Percentiles rank a stretch among this genome's conserved stretches.
phyloP scores from a whole-genome alignment of 208 protist genomes.

The Endotrypanum monterogeii region DNA sequence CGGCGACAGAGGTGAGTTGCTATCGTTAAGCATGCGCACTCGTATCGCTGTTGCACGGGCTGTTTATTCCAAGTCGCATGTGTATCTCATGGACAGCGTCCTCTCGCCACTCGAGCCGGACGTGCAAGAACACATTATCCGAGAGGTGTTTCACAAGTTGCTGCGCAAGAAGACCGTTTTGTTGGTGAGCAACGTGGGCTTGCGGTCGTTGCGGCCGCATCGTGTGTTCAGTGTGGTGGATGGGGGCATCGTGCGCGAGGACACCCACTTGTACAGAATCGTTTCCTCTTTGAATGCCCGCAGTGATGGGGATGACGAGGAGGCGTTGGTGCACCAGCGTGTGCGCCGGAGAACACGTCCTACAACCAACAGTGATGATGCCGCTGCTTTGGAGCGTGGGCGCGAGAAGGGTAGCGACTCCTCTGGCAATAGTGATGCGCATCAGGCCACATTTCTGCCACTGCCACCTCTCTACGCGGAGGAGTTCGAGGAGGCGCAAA shows the following conservation, averaged over 20 bases:
- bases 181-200: constrained; percentile 66
- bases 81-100: constrained; percentile 91
- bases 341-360: background rate
- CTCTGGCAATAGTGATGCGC: background rate
- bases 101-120: constrained; percentile 87
- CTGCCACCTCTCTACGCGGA: constrained; percentile 51
- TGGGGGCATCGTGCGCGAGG: constrained; percentile 45
- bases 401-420: constrained; percentile 2
- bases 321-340: constrained; percentile 1
- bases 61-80: constrained; percentile 76
- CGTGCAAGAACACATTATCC: constrained; percentile 62
- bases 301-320: constrained; percentile 21
- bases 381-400: background rate
- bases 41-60: constrained; percentile 83
- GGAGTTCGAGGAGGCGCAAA: constrained; percentile 55
- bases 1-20: constrained; percentile 65
- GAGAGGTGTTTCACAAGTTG: constrained; percentile 69
- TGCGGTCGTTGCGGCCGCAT: constrained; percentile 50
- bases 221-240: constrained; percentile 63
- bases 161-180: constrained; percentile 80
- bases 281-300: constrained; percentile 20
- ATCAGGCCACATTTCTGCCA: constrained; percentile 8
- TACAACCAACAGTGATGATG: background rate
- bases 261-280: constrained; percentile 47
- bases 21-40: constrained; percentile 77